Percentiles rank a stretch among this genome's conserved stretches.
Evolutionary conservation across 176 grass and related monocot species (phyloP).

Genomic region (Oryza coarctata): DNA sequence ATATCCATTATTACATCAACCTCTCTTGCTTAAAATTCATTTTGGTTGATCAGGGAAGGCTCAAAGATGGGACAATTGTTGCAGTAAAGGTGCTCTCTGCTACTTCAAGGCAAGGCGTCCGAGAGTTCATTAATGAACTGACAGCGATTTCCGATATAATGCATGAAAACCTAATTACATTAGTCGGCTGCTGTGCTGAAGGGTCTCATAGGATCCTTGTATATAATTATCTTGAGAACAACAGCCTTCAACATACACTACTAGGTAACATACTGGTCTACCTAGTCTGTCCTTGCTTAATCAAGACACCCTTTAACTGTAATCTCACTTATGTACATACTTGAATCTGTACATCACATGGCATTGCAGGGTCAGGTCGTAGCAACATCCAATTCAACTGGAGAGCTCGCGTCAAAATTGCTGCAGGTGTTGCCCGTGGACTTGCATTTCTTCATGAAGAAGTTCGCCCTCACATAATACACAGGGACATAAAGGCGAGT

Average conservation of each 20-base stretch:
- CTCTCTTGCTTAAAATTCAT: conserved; percentile 17
- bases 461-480: conserved; percentile 61
- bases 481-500: conserved; percentile 93
- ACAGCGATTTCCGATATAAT: conserved; percentile 59
- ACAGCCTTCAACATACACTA: conserved; percentile 70
- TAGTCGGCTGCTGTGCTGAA: conserved; percentile 80
- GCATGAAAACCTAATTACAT: conserved; percentile 76
- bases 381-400: conserved; percentile 72
- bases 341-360: conserved; percentile 10
- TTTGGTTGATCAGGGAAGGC: conserved; percentile 62
- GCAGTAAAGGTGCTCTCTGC: conserved; percentile 80
- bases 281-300: conserved; percentile 6
- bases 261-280: conserved; percentile 53
- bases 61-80: conserved; percentile 68
- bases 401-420: conserved; percentile 69
- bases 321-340: conserved; percentile 16
- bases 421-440: conserved; percentile 66
- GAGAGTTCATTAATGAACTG: conserved; percentile 70
- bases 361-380: conserved; percentile 44
- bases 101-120: conserved; percentile 70
- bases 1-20: background rate
- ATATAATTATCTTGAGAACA: conserved; percentile 86
- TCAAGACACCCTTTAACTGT: background rate
- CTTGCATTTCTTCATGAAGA: conserved; percentile 84
- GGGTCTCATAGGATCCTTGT: conserved; percentile 71